Base-by-base conservation (phyloP, 495 filamentous ascomycete genomes). In the Penicillium cinerascens region DNA sequence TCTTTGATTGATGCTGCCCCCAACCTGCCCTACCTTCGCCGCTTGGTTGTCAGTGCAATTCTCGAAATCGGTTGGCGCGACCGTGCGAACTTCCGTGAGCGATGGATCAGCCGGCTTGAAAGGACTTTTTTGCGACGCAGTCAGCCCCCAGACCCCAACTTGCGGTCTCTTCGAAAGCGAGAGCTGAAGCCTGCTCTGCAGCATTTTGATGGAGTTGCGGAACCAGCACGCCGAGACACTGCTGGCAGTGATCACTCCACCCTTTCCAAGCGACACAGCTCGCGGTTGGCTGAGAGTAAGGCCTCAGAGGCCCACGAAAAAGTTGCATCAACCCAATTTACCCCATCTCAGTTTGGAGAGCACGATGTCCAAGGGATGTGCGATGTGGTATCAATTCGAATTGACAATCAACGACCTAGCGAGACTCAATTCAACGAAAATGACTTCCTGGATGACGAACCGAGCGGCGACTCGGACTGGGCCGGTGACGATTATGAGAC, bases 401-500 rank as follows among this genome's bases (percentile, higher is more conserved):
- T 96, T 45, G 91, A 95, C 61, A 92, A 95, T 65, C 82, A 87
- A 58, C 83, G 90, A 39, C 87, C 87, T 17, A 78, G 73, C 1
- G 91, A 93, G 57, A 75, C 71, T n/a, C 84, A 86, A 37, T 87
- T 79, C 56, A 80, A 78, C 18, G 91, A 92, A 70, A 78, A 78
- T 10, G 88, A 96, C 59, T 96, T 96, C 62, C 63, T 95, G 3
- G 89, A 93, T 55, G 73, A 74, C 11, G 86, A 89, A 49, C 60
- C 68, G 1, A 84, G 82, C 52, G 84, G 84, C 4, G 87, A 92
- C 52, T 88, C 90, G 51, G 90, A 95, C 46, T 95, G 90, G 89
- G 74, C 81, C 46, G 84, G 85, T 11, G 44, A 60, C 35, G 69
- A 72, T 44, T 47, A 61, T 25, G 66, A 73, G 27, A 23, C 60